Evolutionary conservation across 805 yeast species (phyloP).

Genomic region (Starmerella apis): DNA sequence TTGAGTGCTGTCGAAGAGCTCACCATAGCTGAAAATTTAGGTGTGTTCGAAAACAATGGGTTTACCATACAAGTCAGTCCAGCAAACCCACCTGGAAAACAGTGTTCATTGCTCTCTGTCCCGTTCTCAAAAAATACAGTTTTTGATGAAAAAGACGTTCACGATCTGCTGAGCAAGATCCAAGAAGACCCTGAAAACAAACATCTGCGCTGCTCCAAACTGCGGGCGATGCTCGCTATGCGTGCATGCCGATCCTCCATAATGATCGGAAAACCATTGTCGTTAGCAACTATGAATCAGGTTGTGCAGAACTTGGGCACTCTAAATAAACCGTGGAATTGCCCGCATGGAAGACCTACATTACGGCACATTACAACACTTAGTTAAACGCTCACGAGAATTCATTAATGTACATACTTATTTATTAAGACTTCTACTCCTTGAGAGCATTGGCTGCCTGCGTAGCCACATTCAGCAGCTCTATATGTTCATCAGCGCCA

Average conservation of each 20-base stretch:
- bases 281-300: conserved; percentile 47
- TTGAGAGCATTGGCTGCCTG: conserved; percentile 36
- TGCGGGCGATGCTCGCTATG: conserved; percentile 80
- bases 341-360: conserved; percentile 97
- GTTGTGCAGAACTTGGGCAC: conserved; percentile 59
- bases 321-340: conserved; percentile 84
- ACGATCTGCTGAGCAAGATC: conserved; percentile 63
- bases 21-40: conserved; percentile 49
- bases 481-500: conserved; percentile 86
- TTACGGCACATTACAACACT: conserved; percentile 73
- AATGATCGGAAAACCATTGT: conserved; percentile 78
- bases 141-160: conserved; percentile 55
- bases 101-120: conserved; percentile 47
- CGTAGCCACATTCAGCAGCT: conserved; percentile 53
- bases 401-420: neutral
- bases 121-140: conserved; percentile 65
- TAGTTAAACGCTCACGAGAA: conserved; percentile 9
- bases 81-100: conserved; percentile 45
- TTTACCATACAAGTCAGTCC: conserved; percentile 49
- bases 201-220: conserved; percentile 56
- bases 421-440: neutral
- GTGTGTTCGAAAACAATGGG: conserved; percentile 62
- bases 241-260: conserved; percentile 89
- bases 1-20: conserved; percentile 72
- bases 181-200: conserved; percentile 43